Evolutionary conservation across 208 protist species (phyloP), one percentile per base, ranked within the genome.

Genomic region (Phytomonas sp.): DNA sequence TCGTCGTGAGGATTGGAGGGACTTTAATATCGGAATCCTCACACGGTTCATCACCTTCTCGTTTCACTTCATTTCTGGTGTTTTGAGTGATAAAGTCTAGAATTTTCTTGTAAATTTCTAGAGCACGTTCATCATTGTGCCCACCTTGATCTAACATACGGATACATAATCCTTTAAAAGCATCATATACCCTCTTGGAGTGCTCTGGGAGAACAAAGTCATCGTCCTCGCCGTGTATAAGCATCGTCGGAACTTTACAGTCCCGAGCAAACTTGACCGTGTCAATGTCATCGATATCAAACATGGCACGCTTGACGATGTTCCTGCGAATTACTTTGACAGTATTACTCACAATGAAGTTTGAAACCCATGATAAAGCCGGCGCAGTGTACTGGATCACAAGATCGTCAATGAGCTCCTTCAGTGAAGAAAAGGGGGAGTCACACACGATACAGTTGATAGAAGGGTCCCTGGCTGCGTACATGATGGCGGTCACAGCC

Each of bases 401-500:
- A 31, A 98, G 72, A 70, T 97, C 94, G 16, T 83, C 75, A 66
- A 95, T 86, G 29, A 98, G 70, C 59, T 80, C 52, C 11, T 83
- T 83, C 62, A 98, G 75, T 2, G 81, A 87, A 16, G 91, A 86
- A 63, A 98, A 98, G 19, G 97, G 96, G 31, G 87, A 95, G 76
- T 98, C 97, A 66, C 95, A 90, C 31, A 98, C 88, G 66, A 98
- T 86, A 67, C 89, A 92, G 40, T 84, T 83, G 49, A 98, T 89
- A 19, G 74, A 88, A 29, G 81, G 75, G 77, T 98, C 95, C 52
- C 89, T 95, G 14, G 83, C 65, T 37, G 89, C 89, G 73, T 98
- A 98, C 88, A 98, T 95, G 78, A 98, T 93, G 29, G 87, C 66
- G 19, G 96, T 97, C 10, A 97, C 95, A 0, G 97, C 97, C 30